Evolutionary conservation across 768 basidiomycete species (phyloP).

Genomic region (Serendipita sp.): DNA sequence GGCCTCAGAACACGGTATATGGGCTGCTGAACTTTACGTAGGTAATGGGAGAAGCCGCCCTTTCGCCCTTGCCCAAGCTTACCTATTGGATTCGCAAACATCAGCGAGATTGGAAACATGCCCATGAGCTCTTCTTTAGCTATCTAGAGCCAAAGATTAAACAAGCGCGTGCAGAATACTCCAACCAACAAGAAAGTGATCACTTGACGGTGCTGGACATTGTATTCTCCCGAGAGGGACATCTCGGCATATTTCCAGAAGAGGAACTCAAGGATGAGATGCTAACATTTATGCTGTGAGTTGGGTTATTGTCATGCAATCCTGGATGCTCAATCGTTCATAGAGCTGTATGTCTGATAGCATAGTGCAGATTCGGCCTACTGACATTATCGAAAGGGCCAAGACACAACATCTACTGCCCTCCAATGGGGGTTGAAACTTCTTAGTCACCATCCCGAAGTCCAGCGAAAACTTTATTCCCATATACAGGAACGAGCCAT

Average conservation of each 20-base stretch:
- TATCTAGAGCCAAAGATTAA: not conserved
- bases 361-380: not conserved
- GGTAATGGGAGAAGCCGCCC: not conserved
- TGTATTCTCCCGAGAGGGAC: not conserved
- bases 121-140: constrained; percentile 1
- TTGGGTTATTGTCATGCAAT: not conserved
- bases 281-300: constrained; percentile 1
- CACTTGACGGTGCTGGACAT: not conserved
- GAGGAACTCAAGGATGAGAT: constrained; percentile 6
- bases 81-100: not conserved
- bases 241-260: not conserved
- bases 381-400: not conserved
- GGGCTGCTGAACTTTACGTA: not conserved
- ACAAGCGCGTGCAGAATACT: not conserved
- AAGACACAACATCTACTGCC: constrained; percentile 2
- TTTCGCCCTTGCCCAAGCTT: not conserved
- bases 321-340: not conserved
- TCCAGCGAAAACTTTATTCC: not conserved
- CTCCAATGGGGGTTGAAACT: constrained; percentile 2
- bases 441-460: not conserved
- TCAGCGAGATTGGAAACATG: not conserved
- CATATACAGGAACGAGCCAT: not conserved
- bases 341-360: not conserved
- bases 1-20: not conserved
- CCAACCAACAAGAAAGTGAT: not conserved